Evolutionary conservation across 1,284 basidiomycete genomes (phyloP), one percentile per base, ranked within the genome.

Genomic region (Ceratobasidium theobromae): DNA sequence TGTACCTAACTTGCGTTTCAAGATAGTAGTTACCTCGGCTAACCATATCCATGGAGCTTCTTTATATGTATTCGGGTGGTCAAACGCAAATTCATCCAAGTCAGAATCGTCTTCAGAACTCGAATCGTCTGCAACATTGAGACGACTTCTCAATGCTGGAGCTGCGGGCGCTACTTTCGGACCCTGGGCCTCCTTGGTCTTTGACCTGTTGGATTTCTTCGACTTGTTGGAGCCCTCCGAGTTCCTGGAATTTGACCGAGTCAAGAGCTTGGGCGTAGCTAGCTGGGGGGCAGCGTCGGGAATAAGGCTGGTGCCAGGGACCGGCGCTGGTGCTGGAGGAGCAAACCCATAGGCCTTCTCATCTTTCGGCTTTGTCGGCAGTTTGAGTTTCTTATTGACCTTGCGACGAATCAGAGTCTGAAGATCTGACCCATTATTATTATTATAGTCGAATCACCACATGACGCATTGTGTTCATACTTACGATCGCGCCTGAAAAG

Each of bases 1-100:
- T 40, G 25, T 25, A 2, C 16, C 21, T 40, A 27, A 8, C 9
- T 9, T 6, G 9, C 14, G 25, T 23, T 38, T 16, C 28, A 30
- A 30, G 9, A 33, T 18, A 32, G 12, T 8, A 9, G 49, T 48
- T 49, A 60, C 57, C 45, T 69, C 52, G 11, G 69, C 67, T 16
- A 69, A 66, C 69, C 69, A 69, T 43, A 69, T 69, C 41, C 58
- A 53, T 11, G 68, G 68, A 2, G 65, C 52, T 2, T 66, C 51
- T 38, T 49, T 62, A 43, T 69, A 69, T 2, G 65, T 69, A 18
- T 54, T 58, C 14, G 68, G 68, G 46, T 69, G 68, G 23, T 69
- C 53, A 32, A 69, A 69, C n/a, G 65, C 66, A 46, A 32, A 52
- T n/a, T 52, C 35, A 23, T 55, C 40, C 53, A 57, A 33, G 48